A percentile compares a stretch with the other conserved stretches of the same genome.
phyloP scores from a whole-genome alignment of 2,329 filamentous ascomycete species.

The Calonectria ilicicola region DNA sequence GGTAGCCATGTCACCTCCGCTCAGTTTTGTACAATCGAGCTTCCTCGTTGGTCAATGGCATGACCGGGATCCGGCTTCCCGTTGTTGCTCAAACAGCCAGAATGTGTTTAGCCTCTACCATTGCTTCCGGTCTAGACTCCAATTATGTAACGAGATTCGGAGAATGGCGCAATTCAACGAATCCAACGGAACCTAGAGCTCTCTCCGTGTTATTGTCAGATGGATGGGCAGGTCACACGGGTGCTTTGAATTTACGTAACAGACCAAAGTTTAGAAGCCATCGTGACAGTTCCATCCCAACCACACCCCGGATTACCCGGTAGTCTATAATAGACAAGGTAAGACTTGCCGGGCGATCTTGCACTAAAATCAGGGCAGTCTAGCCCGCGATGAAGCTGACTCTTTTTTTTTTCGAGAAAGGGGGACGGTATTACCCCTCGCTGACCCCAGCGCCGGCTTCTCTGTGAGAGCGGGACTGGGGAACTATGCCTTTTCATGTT shows the following conservation, averaged over 20 bases:
- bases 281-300: slow-evolving; percentile 1
- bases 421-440: neutral
- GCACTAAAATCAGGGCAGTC: neutral
- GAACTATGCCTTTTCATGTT: neutral
- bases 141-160: neutral
- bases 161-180: neutral
- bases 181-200: neutral
- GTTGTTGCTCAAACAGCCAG: neutral
- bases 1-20: neutral
- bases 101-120: slow-evolving; percentile 17
- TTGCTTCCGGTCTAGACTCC: slow-evolving; percentile 27
- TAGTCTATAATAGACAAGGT: neutral
- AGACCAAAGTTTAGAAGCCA: neutral
- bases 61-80: neutral
- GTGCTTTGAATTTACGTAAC: slow-evolving; percentile 4
- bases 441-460: neutral
- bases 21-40: neutral
- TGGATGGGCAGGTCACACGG: neutral
- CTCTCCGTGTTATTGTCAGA: neutral
- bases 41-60: slow-evolving; percentile 25
- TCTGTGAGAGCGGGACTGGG: neutral
- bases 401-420: neutral
- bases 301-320: slow-evolving; percentile 3
- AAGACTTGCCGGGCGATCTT: slow-evolving; percentile 1
- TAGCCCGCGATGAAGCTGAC: neutral